Conservation (phyloP, 176 grass and related monocot genomes). For the Alloteropsis semialata region DNA sequence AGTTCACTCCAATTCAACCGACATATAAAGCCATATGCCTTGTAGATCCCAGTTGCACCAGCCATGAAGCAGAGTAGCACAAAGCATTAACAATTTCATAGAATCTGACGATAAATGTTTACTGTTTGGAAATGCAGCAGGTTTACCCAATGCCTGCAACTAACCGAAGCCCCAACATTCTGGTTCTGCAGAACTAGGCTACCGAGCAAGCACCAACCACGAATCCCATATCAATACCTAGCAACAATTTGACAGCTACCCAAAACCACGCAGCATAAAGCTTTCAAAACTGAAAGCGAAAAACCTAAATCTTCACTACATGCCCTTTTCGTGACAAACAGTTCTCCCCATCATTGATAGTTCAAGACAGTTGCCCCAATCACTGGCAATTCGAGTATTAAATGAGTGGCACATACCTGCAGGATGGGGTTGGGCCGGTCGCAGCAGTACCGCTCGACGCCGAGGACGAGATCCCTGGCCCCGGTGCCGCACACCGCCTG, state of each 20-base stretch:
- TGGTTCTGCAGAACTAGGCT: neutral
- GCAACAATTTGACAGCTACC: neutral
- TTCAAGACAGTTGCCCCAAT: neutral
- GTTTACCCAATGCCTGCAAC: neutral
- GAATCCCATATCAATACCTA: neutral
- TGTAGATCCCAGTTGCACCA: neutral
- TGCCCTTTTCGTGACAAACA: neutral
- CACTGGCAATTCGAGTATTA: neutral
- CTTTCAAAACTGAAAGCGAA: neutral
- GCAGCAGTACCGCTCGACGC: constrained; percentile 83
- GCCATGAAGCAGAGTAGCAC: neutral
- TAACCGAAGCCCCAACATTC: neutral
- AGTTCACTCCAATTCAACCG: neutral
- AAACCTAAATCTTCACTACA: neutral
- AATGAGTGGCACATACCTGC: constrained; percentile 48
- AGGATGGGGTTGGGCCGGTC: constrained; percentile 89
- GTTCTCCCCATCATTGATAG: neutral
- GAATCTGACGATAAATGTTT: neutral
- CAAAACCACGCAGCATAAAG: neutral
- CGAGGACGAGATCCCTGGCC: constrained; percentile 78
- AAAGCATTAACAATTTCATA: neutral
- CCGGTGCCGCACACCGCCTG: constrained; percentile 65
- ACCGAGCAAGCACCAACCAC: neutral
- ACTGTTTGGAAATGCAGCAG: neutral
- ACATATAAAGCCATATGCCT: neutral